phyloP scores from a whole-genome alignment of 441 rosid species.

The Macaranga tanarius region DNA sequence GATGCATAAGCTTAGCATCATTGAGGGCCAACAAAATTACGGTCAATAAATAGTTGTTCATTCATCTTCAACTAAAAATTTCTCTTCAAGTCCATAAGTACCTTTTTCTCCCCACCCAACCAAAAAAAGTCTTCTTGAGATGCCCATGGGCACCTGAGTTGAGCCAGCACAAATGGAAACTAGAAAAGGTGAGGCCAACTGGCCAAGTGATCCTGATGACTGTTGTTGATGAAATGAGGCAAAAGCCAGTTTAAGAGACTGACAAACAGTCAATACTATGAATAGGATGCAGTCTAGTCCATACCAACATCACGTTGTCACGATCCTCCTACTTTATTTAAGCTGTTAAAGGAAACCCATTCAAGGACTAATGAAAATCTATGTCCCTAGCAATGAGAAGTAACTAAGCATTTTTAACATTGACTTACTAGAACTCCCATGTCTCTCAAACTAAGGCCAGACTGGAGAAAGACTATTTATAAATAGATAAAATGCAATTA shows the following conservation, averaged over 20 bases:
- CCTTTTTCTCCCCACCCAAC: not conserved
- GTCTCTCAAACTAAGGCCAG: not conserved
- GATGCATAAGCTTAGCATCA: not conserved
- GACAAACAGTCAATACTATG: not conserved
- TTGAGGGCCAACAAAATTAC: not conserved
- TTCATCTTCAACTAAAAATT: not conserved
- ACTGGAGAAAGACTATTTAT: not conserved
- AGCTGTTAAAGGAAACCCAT: not conserved
- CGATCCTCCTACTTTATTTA: not conserved
- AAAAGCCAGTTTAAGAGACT: not conserved
- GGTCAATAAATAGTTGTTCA: not conserved
- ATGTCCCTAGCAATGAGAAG: not conserved
- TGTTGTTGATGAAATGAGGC: not conserved
- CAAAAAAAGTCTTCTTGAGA: too few relatives aligned
- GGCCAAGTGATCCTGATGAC: slow-evolving; percentile 3
- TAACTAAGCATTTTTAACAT: not conserved
- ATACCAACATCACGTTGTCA: not conserved
- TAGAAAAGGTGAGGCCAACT: not conserved
- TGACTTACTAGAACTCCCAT: not conserved
- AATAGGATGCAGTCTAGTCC: not conserved
- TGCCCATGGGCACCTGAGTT: not conserved
- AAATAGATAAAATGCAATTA: not conserved
- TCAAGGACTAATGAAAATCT: not conserved
- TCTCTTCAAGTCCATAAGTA: not conserved
- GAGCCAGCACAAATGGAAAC: not conserved